phyloP scores from a whole-genome alignment of 2,329 filamentous ascomycete genomes.

The Cladosporium sp. region DNA sequence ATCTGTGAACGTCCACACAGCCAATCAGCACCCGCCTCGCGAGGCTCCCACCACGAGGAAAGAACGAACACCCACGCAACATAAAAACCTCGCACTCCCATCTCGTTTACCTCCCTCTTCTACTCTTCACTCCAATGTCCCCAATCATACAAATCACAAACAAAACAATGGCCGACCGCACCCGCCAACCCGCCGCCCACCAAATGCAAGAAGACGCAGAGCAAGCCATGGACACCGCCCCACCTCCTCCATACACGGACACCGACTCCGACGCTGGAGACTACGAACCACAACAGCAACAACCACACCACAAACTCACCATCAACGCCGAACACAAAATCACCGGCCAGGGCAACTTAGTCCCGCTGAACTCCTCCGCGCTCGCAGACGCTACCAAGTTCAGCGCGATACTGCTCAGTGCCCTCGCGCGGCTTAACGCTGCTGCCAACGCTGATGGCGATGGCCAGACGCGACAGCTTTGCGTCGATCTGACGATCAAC shows the following conservation, averaged over 20 bases:
- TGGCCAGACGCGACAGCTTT: constrained; percentile 46
- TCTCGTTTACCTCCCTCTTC: not conserved
- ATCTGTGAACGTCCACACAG: not conserved
- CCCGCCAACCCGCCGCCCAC: constrained; percentile 6
- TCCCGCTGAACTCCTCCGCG: constrained; percentile 46
- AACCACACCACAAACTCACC: constrained; percentile 44
- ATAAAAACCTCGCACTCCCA: not conserved
- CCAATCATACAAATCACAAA: not conserved
- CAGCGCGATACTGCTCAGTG: constrained; percentile 49
- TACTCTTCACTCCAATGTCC: not conserved
- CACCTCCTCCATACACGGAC: constrained; percentile 34
- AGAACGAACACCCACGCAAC: not conserved
- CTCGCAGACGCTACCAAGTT: constrained; percentile 47
- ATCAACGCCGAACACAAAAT: constrained; percentile 55
- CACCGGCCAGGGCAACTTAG: constrained; percentile 52
- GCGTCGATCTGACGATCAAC: constrained; percentile 48
- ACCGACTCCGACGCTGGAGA: constrained; percentile 28
- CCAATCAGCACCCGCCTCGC: not conserved
- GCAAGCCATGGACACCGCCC: constrained; percentile 21
- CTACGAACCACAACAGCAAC: constrained; percentile 24
- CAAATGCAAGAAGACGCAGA: constrained; percentile 23
- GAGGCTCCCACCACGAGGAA: not conserved
- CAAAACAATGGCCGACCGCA: constrained; percentile 2
- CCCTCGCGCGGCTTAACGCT: constrained; percentile 47
- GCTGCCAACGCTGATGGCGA: constrained; percentile 33